These are phyloP conservation scores for Spergularia marina DNA, from an alignment of 148 eudicot genomes.

Conservation along the genomic window DNA sequence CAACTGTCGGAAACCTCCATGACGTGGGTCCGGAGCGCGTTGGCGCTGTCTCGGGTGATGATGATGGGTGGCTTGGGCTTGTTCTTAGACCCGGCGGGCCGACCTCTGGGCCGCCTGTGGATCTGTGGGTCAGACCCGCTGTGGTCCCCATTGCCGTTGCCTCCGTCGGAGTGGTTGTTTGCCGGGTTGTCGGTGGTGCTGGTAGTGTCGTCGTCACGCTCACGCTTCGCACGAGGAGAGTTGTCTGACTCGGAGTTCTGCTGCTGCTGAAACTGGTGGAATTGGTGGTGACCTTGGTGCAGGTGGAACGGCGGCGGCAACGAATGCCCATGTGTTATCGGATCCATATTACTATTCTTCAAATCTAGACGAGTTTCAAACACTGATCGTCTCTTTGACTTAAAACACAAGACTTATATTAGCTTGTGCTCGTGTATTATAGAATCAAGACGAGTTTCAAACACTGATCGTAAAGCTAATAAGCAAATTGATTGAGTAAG, in stretches of 20 bases:
- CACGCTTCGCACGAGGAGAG: constrained; percentile 44
- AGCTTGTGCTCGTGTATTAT: too few relatives aligned
- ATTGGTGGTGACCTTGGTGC: constrained; percentile 35
- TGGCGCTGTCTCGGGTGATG: constrained; percentile 78
- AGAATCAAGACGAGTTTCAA: too few relatives aligned
- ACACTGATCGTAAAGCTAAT: background rate
- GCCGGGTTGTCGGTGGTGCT: constrained; percentile 33
- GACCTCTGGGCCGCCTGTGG: constrained; percentile 51
- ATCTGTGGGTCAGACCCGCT: constrained; percentile 29
- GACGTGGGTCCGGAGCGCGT: constrained; percentile 83
- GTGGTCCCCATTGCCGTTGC: constrained; percentile 18
- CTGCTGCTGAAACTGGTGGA: constrained; percentile 26
- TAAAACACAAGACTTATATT: too few relatives aligned
- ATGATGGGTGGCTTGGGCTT: constrained; percentile 88
- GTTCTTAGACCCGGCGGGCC: constrained; percentile 86
- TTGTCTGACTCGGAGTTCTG: constrained; percentile 52
- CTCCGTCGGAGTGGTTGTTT: constrained; percentile 25
- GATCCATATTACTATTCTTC: constrained; percentile 27
- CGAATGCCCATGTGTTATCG: constrained; percentile 34
- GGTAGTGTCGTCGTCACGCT: constrained; percentile 38
- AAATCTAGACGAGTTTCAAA: background rate
- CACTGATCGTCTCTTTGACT: background rate
- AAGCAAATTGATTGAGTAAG: background rate
- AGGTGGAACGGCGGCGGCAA: constrained; percentile 43
- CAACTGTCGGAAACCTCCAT: constrained; percentile 86